These are phyloP conservation scores for Aspergillus saccharolyticus DNA, from an alignment of 495 filamentous ascomycete genomes.

Conservation along the genomic window DNA sequence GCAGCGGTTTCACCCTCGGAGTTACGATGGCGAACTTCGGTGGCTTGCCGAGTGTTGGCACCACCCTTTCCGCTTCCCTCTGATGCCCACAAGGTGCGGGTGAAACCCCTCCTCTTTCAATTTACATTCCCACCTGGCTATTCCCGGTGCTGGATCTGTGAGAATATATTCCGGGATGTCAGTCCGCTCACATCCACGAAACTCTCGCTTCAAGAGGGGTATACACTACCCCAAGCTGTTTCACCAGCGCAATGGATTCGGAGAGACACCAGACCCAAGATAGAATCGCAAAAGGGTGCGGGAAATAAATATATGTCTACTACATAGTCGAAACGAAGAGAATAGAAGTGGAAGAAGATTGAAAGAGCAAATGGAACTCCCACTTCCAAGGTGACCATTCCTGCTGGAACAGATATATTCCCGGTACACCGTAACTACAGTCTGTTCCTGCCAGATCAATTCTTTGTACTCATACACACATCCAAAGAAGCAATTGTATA, in stretches of 20 bases:
- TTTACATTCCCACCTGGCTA: no score
- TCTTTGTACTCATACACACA: no score
- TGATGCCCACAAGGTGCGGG: background rate
- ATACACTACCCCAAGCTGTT: background rate
- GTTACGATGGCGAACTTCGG: background rate
- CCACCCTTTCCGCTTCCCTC: background rate
- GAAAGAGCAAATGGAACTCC: background rate
- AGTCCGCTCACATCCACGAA: background rate
- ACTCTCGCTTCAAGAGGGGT: constrained; percentile 1
- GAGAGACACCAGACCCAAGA: constrained; percentile 2
- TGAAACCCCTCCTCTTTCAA: no score
- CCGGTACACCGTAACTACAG: background rate
- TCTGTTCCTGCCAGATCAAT: background rate
- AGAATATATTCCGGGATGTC: background rate
- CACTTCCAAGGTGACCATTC: constrained; percentile 3
- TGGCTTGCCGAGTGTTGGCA: constrained; percentile 1
- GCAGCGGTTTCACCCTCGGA: background rate
- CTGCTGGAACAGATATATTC: constrained; percentile 1
- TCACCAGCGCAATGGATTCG: constrained; percentile 4
- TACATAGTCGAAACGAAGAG: background rate
- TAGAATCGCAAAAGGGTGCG: background rate
- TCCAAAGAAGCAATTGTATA: no score
- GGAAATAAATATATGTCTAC: background rate
- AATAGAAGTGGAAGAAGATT: constrained; percentile 3
- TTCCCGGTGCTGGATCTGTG: no score